Conservation (phyloP, 345 rosid genomes). For the Lepidium africanum region DNA sequence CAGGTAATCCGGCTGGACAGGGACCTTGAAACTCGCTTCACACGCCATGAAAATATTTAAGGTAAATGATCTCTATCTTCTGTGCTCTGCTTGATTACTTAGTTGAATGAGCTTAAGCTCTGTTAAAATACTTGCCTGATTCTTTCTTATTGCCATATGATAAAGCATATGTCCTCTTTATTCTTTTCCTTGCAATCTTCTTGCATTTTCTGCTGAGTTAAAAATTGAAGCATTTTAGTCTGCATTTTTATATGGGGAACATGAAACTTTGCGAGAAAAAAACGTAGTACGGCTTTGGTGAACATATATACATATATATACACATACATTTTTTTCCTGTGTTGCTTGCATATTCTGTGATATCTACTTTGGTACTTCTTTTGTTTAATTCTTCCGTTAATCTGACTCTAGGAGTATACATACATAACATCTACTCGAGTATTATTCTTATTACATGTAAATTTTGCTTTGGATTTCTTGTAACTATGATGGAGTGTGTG, state of each 20-base stretch:
- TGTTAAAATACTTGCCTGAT: not conserved
- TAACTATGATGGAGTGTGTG: not conserved
- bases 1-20: constrained; percentile 40
- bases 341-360: not conserved
- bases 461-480: not conserved
- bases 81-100: not conserved
- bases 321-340: not conserved
- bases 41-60: not conserved
- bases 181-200: not conserved
- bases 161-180: not conserved
- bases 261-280: not conserved
- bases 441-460: not conserved
- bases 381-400: not conserved
- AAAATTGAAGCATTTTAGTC: not conserved
- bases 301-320: not conserved
- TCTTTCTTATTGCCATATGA: not conserved
- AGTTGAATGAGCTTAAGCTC: not conserved
- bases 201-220: not conserved
- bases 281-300: not conserved
- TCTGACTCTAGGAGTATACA: not conserved
- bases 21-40: constrained; percentile 29
- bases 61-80: constrained; percentile 13
- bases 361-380: not conserved
- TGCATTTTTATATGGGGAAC: not conserved
- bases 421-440: not conserved